Evolutionary conservation across 1,139 yeast species (phyloP), one percentile per base, ranked within the genome.

Genomic region (Yamadazyma atlantica): DNA sequence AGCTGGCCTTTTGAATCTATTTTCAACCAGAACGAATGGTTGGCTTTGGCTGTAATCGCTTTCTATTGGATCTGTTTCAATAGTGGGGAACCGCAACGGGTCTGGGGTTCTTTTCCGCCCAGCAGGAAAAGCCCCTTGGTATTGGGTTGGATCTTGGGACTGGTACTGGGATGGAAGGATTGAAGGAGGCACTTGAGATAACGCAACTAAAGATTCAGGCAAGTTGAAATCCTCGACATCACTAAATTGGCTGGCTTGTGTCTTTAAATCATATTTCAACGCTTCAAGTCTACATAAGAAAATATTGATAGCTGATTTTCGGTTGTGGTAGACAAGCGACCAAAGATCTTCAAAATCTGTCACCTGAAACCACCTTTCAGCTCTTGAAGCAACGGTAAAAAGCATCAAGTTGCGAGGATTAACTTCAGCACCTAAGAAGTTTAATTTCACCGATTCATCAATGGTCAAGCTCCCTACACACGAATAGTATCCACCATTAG

Each of bases 401-500:
- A 23, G 11, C 12, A 23, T 7, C 12, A 10, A 4, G n/a, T 23
- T 23, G 11, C 5, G 6, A 4, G 26, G 26, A n/a, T 23, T 23
- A 4, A 23, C 11, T n/a, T 23, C 26, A 10, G 26, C 26, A 4
- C 26, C 26, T n/a, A 23, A 7, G 11, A 23, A 23, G 12, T 23
- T 23, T n/a, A 7, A 23, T 8, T 23, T 23, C 12, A 23, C 26
- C 4, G 26, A 8, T 8, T n/a, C 12, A n/a, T 23, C 26, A 23
- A 23, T 23, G 11, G 12, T 23, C 12, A 23, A 23, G 11, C 12
- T 23, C 6, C 26, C 26, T 7, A 23, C 11, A n/a, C 26, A 23
- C n/a, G 9, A 8, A n/a, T 23, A n/a, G 4, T 26, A 12, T 11
- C 29, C 32, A 4, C 41, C 39, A 6, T 24, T 7, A 2, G 26